Evolutionary conservation across 108 stramenopile species (phyloP).

Genomic region (Fistulifera pelliculosa): DNA sequence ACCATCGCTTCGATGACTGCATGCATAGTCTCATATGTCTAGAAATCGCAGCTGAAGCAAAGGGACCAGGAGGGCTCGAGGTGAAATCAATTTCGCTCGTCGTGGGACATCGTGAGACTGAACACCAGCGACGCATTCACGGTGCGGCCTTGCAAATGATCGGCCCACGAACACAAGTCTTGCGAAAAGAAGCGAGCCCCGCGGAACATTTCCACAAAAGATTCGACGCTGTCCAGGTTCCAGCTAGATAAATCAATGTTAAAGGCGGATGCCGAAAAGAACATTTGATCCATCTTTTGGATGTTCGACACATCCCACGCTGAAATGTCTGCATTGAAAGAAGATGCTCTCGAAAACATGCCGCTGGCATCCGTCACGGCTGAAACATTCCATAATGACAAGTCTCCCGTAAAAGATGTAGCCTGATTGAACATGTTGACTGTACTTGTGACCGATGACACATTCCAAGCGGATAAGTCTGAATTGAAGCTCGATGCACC

Average conservation of each 20-base stretch:
- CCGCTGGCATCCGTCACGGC: neutral
- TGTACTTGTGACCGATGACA: constrained; percentile 8
- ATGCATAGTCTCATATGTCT: too few species aligned
- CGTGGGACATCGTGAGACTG: too few species aligned
- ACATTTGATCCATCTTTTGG: constrained; percentile 12
- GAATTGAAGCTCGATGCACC: neutral
- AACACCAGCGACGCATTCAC: too few species aligned
- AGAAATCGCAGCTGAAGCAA: too few species aligned
- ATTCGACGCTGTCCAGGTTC: constrained; percentile 4
- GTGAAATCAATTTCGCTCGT: too few species aligned
- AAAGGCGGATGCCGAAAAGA: constrained; percentile 2
- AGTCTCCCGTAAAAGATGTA: constrained; percentile 17
- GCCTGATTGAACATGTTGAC: constrained; percentile 13
- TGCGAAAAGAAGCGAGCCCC: constrained; percentile 9
- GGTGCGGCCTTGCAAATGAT: too few species aligned
- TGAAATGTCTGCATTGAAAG: constrained; percentile 16
- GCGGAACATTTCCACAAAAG: constrained; percentile 20
- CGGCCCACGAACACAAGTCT: constrained; percentile 3
- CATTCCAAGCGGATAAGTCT: neutral
- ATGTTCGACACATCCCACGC: constrained; percentile 21
- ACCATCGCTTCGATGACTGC: too few species aligned
- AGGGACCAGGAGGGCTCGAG: too few species aligned
- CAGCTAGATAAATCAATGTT: constrained; percentile 9
- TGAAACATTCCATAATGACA: constrained; percentile 6
- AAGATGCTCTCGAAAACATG: constrained; percentile 2